Base-by-base conservation (phyloP, 305 asterid species). In the Salvia sclarea region DNA sequence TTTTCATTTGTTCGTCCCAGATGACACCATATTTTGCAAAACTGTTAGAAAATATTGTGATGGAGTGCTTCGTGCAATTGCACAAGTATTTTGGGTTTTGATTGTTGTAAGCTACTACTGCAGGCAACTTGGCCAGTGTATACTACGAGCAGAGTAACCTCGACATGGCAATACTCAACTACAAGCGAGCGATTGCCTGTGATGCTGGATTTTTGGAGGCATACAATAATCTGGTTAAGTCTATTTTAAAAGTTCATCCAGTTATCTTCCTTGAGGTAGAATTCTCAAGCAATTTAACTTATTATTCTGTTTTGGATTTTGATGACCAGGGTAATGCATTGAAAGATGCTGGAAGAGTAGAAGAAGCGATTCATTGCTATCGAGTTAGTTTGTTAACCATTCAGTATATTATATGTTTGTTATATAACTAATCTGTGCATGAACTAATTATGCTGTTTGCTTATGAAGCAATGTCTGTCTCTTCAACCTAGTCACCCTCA, bases 401-500 rank as follows among this genome's bases (percentile, higher is more conserved):
- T 72, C 53, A 3, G 44, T 50, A 75, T 43, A 17, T 64, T 43
- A 17, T 31, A 30, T 68, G 71, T 60, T 65, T 48, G 33, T 35
- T 69, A 43, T 47, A 53, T 58, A 56, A 57, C 17, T 70, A 59
- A 24, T 81, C 30, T 53, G 16, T 41, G 30, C 64, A 43, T 63
- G 59, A 50, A 49, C 66, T 83, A 44, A 76, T 75, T 60, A 64
- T 17, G 40, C 16, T 38, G 30, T 81, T 74, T 64, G 47, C 66
- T 43, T 66, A 16, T 78, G 81, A 77, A 94, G 99, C 97, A 94
- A 91, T 94, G 99, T 83, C 82, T 94, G 73, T 71, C 95, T 71
- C 89, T 94, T 76, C 98, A 91, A 73, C 94, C 98, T 50, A 91
- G 78, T 64, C 99, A 94, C 74, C 99, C 99, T 10, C 99, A 94